Evolutionary conservation across 2,329 filamentous ascomycete species (phyloP), one percentile per base, ranked within the genome.

Genomic region (Pseudocercospora fuligena): DNA sequence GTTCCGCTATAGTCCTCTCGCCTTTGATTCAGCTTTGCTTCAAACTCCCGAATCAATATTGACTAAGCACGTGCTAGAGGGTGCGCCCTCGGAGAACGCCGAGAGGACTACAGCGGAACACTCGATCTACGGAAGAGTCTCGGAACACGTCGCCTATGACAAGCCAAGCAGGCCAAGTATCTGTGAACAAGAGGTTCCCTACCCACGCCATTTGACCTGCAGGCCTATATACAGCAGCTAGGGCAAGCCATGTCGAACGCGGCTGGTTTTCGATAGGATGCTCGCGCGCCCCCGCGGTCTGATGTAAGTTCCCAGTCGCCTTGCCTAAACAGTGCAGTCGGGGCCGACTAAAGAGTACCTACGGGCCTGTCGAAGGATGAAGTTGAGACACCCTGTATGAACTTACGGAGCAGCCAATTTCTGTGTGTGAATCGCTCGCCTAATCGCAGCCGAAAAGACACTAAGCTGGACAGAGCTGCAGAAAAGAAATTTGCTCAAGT

Each of bases 371-470:
- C 27, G 46, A 33, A 54, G 61, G 53, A 67, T 40, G 53, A 21
- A 54, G 25, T 61, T 60, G 31, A 33, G 19, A 64, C 56, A 46
- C 58, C 40, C 58, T 61, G 65, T 59, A 29, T 51, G 51, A 60
- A 58, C 25, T 40, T 61, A 57, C 40, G 53, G 40, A 25, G 36
- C 40, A 23, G 56, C 47, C 61, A 66, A 66, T 61, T 64, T 61
- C 66, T 61, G 49, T 21, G 56, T 51, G 53, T 49, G 60, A 53
- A 51, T 60, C 47, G 64, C 62, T 70, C 69, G 69, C 65, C 64
- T 68, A 58, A 59, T 40, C 56, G 59, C 61, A 65, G 66, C 64
- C 66, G 62, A 46, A 63, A 51, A 21, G 60, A 54, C 69, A 62
- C 68, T 66, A 31, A 65, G 66, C 29, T 51, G 61, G 66, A 53